Conservation (phyloP, 2,329 filamentous ascomycete species). For the Elsinoe perseae region DNA sequence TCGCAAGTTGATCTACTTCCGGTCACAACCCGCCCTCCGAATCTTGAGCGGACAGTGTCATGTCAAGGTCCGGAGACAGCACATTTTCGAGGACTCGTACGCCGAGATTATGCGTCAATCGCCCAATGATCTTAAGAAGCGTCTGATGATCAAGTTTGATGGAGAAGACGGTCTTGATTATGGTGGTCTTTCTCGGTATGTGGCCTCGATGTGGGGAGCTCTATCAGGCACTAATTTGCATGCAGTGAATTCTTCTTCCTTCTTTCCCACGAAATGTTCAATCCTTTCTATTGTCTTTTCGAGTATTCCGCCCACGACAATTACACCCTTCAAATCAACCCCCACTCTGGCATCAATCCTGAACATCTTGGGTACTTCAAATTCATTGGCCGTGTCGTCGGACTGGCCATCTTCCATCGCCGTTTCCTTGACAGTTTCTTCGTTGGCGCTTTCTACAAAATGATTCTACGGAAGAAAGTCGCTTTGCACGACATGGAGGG, state of each 20-base stretch:
- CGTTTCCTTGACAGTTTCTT: constrained; percentile 98
- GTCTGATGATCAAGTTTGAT: constrained; percentile 99
- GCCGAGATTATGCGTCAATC: constrained; percentile 97
- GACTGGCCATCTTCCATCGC: constrained; percentile 93
- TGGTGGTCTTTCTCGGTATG: constrained; percentile 77
- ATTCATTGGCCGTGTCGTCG: constrained; percentile 96
- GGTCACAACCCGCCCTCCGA: constrained; percentile 90
- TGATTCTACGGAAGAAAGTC: constrained; percentile 93
- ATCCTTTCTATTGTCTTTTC: constrained; percentile 98
- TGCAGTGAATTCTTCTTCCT: constrained; percentile 96
- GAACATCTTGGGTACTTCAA: constrained; percentile 99
- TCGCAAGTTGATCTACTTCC: constrained; percentile 97
- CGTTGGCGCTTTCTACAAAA: constrained; percentile 98
- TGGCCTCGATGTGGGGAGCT: constrained; percentile 6
- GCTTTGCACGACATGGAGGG: constrained; percentile 94
- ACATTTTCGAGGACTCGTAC: constrained; percentile 98
- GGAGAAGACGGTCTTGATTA: constrained; percentile 97
- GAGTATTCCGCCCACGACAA: constrained; percentile 99
- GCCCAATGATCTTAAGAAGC: constrained; percentile 92
- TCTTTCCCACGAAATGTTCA: constrained; percentile 99
- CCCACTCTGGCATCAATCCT: constrained; percentile 96
- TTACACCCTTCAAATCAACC: constrained; percentile 99
- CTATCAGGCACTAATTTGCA: constrained; percentile 24
- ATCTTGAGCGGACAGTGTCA: constrained; percentile 96
- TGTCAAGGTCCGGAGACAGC: constrained; percentile 90